Base-by-base conservation (phyloP, 768 basidiomycete genomes). In the Rhodotorula kratochvilovae region DNA sequence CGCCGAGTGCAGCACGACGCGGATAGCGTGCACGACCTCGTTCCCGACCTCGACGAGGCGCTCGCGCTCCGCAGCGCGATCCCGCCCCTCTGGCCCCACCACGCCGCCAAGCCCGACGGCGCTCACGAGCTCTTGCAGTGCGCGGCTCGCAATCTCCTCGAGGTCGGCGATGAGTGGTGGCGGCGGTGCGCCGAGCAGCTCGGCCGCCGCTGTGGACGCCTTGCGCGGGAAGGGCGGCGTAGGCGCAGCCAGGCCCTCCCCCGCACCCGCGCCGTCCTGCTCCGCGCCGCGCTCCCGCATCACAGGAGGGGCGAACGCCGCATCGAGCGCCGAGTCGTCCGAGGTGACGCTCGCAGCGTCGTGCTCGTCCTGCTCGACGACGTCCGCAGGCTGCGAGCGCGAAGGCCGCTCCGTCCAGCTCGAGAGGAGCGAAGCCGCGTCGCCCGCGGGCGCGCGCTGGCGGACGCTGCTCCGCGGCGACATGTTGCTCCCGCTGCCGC, bases 261-360 rank as follows among this genome's bases (percentile, higher is more conserved):
- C 27, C 11, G 17, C n/a, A 4, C 23, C 33, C 2, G 23, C 64
- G 31, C 55, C 33, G 50, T 69, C 63, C 45, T 45, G 56, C 51
- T 62, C 66, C 17, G 69, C 56, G 19, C 48, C 55, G 19, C 56
- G 36, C 16, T 60, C 59, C 21, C 62, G 61, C 39, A 61, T 42
- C 6, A 42, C 17, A 5, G 57, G 48, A 2, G 33, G 59, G 17
- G 42, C 65, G 29, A 73, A 74, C 7, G 61, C 71, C 15, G 36
- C 57, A 42, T 87, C 85, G 46, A 89, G 82, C 61, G 89, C 89
- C 17, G 90, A 91, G 77, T 89, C 88, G 76, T 92, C 91, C 17
- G 90, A 91, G 77, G 88, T 87, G 43, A 87, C 85, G 77, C 90
- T 90, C 63, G 85, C 81, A 23, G 12, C 25, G 48, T 50, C 48